Conservation (phyloP, 345 rosid species). For the Populus davidiana region DNA sequence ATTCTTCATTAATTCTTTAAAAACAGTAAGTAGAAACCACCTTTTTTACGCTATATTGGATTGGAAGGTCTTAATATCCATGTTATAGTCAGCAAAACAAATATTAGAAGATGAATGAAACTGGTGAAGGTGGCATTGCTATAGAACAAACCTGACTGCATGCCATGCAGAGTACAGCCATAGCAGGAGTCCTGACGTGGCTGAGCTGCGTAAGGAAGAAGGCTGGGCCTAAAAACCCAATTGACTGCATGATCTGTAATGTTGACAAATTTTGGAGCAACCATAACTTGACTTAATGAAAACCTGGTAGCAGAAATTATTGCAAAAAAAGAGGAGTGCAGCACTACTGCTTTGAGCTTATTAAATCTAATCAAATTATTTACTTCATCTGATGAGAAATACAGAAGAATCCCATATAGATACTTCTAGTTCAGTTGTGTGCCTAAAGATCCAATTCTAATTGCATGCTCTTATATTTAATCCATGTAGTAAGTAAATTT, state of each 20-base stretch:
- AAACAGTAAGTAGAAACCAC: not conserved
- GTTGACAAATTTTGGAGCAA: slow-evolving; percentile 11
- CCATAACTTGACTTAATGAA: not conserved
- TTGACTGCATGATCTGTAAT: slow-evolving; percentile 93
- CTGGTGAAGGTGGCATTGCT: slow-evolving; percentile 13
- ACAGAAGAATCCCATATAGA: not conserved
- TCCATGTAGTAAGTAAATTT: not conserved
- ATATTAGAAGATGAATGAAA: too few relatives aligned
- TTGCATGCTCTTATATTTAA: not conserved
- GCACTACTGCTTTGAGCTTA: not conserved
- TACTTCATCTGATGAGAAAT: not conserved
- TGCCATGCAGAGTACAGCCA: slow-evolving; percentile 99
- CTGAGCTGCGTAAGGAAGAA: slow-evolving; percentile 87
- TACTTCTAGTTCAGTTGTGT: not conserved
- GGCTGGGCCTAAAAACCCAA: slow-evolving; percentile 94
- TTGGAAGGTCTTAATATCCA: not conserved
- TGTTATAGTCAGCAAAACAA: not conserved
- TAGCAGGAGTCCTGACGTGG: slow-evolving; percentile 75
- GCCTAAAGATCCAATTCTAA: not conserved
- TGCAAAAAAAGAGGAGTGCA: not conserved
- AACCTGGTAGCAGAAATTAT: slow-evolving; percentile 6
- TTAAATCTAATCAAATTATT: not conserved
- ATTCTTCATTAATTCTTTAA: not conserved
- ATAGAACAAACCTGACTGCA: slow-evolving; percentile 79
- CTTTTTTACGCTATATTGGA: not conserved